These are phyloP conservation scores for Linnemannia hyalina DNA, from an alignment of 192 early-diverging fungal species.

Conservation along the genomic window DNA sequence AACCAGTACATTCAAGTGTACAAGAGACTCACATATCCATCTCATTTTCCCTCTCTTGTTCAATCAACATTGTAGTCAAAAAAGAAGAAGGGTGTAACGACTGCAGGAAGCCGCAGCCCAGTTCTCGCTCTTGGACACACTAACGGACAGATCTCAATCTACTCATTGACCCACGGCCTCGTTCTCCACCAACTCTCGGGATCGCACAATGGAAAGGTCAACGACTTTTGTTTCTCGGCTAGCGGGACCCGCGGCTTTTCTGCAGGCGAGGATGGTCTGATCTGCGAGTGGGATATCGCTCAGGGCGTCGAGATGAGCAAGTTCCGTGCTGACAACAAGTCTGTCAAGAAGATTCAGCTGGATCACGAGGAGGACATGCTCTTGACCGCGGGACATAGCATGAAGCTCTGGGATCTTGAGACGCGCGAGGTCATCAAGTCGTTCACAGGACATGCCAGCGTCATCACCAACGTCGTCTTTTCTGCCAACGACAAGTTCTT, in stretches of 20 bases:
- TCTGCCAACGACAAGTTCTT: conserved; percentile 62
- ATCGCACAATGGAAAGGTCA: conserved; percentile 61
- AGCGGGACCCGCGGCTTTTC: conserved; percentile 63
- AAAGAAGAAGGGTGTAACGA: conserved; percentile 52
- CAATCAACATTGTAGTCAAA: conserved; percentile 32
- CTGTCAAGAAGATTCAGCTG: conserved; percentile 60
- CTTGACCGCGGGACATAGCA: conserved; percentile 66
- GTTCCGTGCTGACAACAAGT: conserved; percentile 65
- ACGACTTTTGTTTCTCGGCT: conserved; percentile 64
- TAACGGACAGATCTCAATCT: conserved; percentile 63
- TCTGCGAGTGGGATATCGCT: conserved; percentile 69
- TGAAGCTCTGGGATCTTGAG: conserved; percentile 67
- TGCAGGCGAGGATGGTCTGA: conserved; percentile 60
- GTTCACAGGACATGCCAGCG: conserved; percentile 68
- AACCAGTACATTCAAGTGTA: background rate
- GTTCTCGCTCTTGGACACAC: conserved; percentile 67
- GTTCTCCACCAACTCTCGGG: conserved; percentile 60
- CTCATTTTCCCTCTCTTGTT: background rate
- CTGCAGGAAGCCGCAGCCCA: conserved; percentile 26
- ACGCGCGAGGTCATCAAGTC: conserved; percentile 60
- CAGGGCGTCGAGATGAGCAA: conserved; percentile 63
- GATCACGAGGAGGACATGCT: conserved; percentile 66
- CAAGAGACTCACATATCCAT: background rate
- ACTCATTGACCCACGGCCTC: conserved; percentile 62
- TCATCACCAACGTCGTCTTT: conserved; percentile 63